phyloP scores from a whole-genome alignment of 1,284 basidiomycete genomes.

The Neonothopanus nambi region DNA sequence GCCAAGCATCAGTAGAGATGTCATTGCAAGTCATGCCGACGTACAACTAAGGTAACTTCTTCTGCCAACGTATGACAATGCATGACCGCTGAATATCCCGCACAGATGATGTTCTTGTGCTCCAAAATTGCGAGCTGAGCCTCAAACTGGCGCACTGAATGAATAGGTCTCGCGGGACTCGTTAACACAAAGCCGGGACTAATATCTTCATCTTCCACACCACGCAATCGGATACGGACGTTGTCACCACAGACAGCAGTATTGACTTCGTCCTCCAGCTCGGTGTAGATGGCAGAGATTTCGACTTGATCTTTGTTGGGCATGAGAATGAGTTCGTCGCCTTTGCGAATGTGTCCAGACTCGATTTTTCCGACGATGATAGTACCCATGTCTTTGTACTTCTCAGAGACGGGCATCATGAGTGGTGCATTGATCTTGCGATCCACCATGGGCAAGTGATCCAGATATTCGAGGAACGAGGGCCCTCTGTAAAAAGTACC shows the following conservation, averaged over 20 bases:
- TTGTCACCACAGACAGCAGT: slow-evolving; percentile 89
- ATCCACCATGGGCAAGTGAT: slow-evolving; percentile 86
- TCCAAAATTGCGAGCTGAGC: slow-evolving; percentile 95
- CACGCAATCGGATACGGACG: slow-evolving; percentile 85
- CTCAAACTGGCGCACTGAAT: slow-evolving; percentile 87
- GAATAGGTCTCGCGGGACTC: slow-evolving; percentile 77
- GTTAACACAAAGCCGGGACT: slow-evolving; percentile 91
- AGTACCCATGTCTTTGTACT: slow-evolving; percentile 98
- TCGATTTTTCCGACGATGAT: slow-evolving; percentile 95
- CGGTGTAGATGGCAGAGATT: slow-evolving; percentile 86
- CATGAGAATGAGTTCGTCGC: slow-evolving; percentile 84
- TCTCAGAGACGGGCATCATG: slow-evolving; percentile 95
- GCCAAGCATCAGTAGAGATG: slow-evolving; percentile 7
- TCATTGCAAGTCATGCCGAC: slow-evolving; percentile 27
- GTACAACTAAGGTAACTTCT: slow-evolving; percentile 81
- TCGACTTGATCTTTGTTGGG: slow-evolving; percentile 86
- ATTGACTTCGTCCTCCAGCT: slow-evolving; percentile 85
- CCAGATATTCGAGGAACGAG: slow-evolving; percentile 82
- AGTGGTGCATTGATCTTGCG: slow-evolving; percentile 87
- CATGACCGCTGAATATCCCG: slow-evolving; percentile 91
- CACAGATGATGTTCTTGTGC: slow-evolving; percentile 95
- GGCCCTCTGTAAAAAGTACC: slow-evolving; percentile 57
- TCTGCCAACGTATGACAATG: slow-evolving; percentile 92
- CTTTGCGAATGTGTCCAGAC: slow-evolving; percentile 87
- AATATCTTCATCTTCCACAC: slow-evolving; percentile 92